Percentiles rank a stretch among this genome's conserved stretches.
phyloP scores from a whole-genome alignment of 2,329 filamentous ascomycete species.

The Fusarium liriodendri region DNA sequence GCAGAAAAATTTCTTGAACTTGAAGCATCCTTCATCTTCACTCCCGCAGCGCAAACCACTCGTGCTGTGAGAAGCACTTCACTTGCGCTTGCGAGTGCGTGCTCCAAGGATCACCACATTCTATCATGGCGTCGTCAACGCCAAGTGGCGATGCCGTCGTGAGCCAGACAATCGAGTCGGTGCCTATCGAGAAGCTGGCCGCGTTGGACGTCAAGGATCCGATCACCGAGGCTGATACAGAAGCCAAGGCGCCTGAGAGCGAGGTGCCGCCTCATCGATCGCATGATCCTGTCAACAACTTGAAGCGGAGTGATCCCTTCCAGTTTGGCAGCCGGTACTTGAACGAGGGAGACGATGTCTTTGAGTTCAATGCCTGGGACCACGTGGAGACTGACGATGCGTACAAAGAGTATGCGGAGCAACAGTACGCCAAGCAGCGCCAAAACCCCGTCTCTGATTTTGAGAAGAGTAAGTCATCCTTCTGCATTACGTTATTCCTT shows the following conservation, averaged over 20 bases:
- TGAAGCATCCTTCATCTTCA: slow-evolving; percentile 34
- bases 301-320: slow-evolving; percentile 92
- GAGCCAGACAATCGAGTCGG: slow-evolving; percentile 30
- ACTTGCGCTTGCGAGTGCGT: slow-evolving; percentile 40
- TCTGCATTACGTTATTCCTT: slow-evolving; percentile 3
- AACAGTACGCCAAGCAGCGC: slow-evolving; percentile 87
- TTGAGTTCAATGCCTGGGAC: slow-evolving; percentile 99
- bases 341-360: slow-evolving; percentile 87
- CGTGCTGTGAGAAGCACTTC: slow-evolving; percentile 31
- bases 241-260: slow-evolving; percentile 20
- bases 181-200: slow-evolving; percentile 40
- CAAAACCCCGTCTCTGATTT: slow-evolving; percentile 90
- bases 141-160: slow-evolving; percentile 37
- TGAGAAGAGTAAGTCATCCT: slow-evolving; percentile 76
- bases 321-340: slow-evolving; percentile 93
- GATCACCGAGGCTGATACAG: slow-evolving; percentile 29
- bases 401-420: slow-evolving; percentile 86
- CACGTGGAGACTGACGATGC: slow-evolving; percentile 93
- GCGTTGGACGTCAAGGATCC: slow-evolving; percentile 43
- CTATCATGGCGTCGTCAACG: slow-evolving; percentile 40
- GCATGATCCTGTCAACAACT: slow-evolving; percentile 77
- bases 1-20: slow-evolving; percentile 34
- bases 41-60: slow-evolving; percentile 27
- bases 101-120: slow-evolving; percentile 29
- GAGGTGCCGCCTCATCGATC: slow-evolving; percentile 71